Base-by-base conservation (phyloP, 2,329 filamentous ascomycete genomes). In the Meredithiella fracta region DNA sequence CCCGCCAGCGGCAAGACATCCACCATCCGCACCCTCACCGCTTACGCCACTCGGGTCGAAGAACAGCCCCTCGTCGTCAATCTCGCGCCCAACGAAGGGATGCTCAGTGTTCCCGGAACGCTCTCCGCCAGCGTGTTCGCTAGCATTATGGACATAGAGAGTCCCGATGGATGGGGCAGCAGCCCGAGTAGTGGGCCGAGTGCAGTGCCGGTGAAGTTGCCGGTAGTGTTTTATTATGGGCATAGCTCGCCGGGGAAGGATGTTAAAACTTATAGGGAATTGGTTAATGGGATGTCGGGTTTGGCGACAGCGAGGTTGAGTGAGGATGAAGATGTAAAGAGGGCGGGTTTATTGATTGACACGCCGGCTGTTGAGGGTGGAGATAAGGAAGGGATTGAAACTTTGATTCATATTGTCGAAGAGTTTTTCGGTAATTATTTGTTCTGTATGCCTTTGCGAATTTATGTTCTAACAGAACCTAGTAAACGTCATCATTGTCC, bases 111-210 rank as follows among this genome's bases (percentile, higher is more conserved):
- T 23, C 83, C 92, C 0, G 90, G 90, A 0, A 90, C 86, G 34
- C 67, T 98, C 61, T 91, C 85, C 53, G 87, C 90, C 0, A 83
- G 85, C n/a, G 86, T 87, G 3, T 89, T 94, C 65, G 85, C 85
- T 8, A 88, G 85, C 0, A 79, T 94, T 63, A 79, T 97, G 70
- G 91, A 97, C 67, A 76, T 94, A 1, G 76, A 79, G 63, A 73
- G 75, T 1, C 86, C 91, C 63, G 83, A 88, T 59, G 87, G 86
- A 20, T 96, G 89, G 82, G 92, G 92, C 8, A 87, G 79, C 61
- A 90, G 87, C 62, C 90, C 91, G 0, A 94, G 90, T 63, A 94
- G 86, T 61, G 92, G 91, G 0, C 90, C 92, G 0, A 92, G 85
- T 62, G 79, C 82, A 0, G 82, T 94, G 17, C 90, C 91, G 0